These are phyloP conservation scores for Tagetes patula DNA, from an alignment of 129 eudicot genomes.

Conservation along the genomic window DNA sequence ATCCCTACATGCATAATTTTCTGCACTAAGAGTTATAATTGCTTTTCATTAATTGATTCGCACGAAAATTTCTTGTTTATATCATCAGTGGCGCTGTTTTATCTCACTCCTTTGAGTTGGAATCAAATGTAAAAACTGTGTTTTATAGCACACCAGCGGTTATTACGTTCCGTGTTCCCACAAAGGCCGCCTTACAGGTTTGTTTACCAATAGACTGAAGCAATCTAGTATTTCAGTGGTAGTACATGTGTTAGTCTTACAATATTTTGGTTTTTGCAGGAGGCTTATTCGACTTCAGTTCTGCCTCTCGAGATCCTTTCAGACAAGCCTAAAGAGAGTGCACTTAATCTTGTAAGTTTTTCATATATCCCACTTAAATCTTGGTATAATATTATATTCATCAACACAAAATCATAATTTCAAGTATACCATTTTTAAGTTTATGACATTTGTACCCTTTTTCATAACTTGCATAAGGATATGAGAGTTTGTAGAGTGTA, in stretches of 20 bases:
- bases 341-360: conserved; percentile 59
- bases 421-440: background rate
- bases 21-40: background rate
- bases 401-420: background rate
- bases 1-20: background rate
- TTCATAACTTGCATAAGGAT: background rate
- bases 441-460: background rate
- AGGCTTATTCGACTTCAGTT: conserved; percentile 80
- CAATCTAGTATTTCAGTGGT: conserved; percentile 1
- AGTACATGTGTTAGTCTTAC: background rate
- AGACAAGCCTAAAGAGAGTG: conserved; percentile 63
- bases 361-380: background rate
- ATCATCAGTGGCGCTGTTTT: conserved; percentile 59
- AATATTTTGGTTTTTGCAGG: conserved; percentile 40
- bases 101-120: conserved; percentile 84
- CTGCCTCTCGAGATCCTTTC: conserved; percentile 77
- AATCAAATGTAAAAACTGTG: conserved; percentile 53
- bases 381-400: background rate
- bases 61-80: conserved; percentile 11
- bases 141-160: conserved; percentile 82
- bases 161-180: conserved; percentile 75
- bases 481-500: background rate
- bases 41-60: background rate
- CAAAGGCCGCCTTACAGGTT: conserved; percentile 81
- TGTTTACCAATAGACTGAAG: conserved; percentile 8